These are phyloP conservation scores for Fonsecaea monophora DNA, from an alignment of 2,329 filamentous ascomycete genomes.

Conservation along the genomic window DNA sequence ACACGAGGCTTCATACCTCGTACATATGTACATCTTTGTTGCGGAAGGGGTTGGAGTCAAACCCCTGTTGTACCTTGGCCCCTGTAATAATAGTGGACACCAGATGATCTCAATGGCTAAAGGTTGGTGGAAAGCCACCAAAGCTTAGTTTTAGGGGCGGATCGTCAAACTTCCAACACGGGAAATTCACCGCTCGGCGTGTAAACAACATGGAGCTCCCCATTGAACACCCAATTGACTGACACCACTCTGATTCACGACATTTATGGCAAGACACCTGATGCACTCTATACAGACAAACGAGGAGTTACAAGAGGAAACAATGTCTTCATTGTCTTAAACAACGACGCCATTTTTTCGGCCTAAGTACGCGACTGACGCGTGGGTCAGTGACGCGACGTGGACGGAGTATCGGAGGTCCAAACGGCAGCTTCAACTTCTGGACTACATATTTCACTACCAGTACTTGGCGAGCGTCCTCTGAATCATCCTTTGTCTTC, in stretches of 20 bases:
- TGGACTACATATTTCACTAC: constrained; percentile 8
- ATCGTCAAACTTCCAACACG: constrained; percentile 26
- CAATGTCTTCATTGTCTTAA: not conserved
- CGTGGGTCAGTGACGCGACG: constrained; percentile 32
- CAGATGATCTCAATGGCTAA: not conserved
- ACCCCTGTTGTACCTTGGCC: too few species aligned
- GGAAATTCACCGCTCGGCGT: constrained; percentile 12
- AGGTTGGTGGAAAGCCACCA: not conserved
- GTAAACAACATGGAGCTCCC: constrained; percentile 31
- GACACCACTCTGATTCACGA: not conserved
- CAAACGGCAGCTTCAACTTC: not conserved
- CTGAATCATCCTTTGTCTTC: not conserved
- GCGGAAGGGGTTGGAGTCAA: not conserved
- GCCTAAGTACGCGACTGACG: constrained; percentile 12
- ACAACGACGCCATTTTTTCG: constrained; percentile 18
- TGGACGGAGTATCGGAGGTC: constrained; percentile 27
- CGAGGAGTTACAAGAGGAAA: not conserved
- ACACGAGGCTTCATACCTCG: not conserved
- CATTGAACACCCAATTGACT: constrained; percentile 12
- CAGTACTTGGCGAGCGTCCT: not conserved
- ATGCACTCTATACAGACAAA: not conserved
- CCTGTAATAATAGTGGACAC: not conserved
- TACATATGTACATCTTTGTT: not conserved
- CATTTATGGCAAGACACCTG: not conserved
- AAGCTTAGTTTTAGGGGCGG: constrained; percentile 35